These are phyloP conservation scores for Closterium sp. DNA, from an alignment of 139 green algal species.

Conservation along the genomic window DNA sequence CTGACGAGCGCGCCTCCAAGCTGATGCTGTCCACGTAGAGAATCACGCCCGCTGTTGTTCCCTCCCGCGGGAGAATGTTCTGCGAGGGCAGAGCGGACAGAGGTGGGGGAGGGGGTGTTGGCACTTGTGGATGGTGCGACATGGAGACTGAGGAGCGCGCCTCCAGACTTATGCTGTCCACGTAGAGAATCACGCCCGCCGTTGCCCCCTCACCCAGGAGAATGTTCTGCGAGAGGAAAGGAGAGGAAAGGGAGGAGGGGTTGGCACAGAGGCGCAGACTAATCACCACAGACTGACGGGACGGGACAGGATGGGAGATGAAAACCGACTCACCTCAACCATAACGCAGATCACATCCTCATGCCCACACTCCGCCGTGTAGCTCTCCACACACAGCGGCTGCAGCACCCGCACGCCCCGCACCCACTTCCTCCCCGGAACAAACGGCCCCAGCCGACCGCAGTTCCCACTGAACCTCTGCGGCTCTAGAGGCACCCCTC, in stretches of 20 bases:
- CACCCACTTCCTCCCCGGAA: conserved; percentile 27
- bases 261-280: too few species aligned
- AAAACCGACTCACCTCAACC: conserved; percentile 20
- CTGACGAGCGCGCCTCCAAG: background rate
- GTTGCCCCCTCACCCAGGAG: background rate
- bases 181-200: conserved; percentile 13
- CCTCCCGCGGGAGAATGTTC: conserved; percentile 3
- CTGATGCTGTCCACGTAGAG: conserved; percentile 27
- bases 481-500: conserved; percentile 22
- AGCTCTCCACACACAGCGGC: conserved; percentile 33
- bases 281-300: too few species aligned
- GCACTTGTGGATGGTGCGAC: too few species aligned
- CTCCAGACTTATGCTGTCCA: conserved; percentile 25
- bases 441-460: conserved; percentile 17
- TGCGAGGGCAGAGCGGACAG: too few species aligned
- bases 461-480: conserved; percentile 25
- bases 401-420: conserved; percentile 17
- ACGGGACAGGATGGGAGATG: background rate
- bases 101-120: too few species aligned
- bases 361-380: background rate
- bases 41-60: background rate
- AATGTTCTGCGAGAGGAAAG: conserved; percentile 1
- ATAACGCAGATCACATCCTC: conserved; percentile 29
- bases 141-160: conserved; percentile 1
- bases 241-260: background rate